Conservation (phyloP, 805 yeast species). For the Torulaspora indica region DNA sequence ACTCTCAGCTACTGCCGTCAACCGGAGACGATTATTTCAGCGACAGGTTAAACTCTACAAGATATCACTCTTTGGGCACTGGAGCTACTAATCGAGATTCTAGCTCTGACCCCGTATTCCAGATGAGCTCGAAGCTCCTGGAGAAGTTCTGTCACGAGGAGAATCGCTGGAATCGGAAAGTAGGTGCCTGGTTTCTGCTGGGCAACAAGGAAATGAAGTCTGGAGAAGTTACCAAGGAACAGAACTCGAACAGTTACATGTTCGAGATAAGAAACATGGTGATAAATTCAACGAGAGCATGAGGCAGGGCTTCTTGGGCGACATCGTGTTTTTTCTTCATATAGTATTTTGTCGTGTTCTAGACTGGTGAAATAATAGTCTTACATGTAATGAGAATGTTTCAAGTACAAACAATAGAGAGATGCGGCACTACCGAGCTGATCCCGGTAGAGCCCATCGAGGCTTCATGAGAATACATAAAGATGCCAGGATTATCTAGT, state of each 20-base stretch:
- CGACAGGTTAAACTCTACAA: constrained; percentile 20
- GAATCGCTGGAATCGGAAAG: constrained; percentile 33
- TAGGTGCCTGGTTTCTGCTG: constrained; percentile 32
- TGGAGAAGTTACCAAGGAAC: constrained; percentile 9
- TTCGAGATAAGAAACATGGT: constrained; percentile 37
- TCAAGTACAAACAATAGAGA: neutral
- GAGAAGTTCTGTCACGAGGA: constrained; percentile 35
- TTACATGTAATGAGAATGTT: constrained; percentile 1
- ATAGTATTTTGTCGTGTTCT: constrained; percentile 1
- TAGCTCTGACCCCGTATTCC: constrained; percentile 15
- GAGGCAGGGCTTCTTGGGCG: neutral
- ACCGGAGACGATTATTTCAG: constrained; percentile 5
- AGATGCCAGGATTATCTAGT: neutral
- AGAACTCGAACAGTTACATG: constrained; percentile 28
- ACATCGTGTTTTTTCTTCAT: neutral
- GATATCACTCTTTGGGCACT: constrained; percentile 24
- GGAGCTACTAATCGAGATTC: constrained; percentile 10
- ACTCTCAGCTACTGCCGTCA: constrained; percentile 23
- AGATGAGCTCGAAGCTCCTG: constrained; percentile 20
- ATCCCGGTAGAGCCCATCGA: neutral
- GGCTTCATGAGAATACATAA: neutral
- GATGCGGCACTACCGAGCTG: neutral
- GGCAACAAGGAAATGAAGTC: constrained; percentile 14
- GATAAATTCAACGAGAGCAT: constrained; percentile 30
- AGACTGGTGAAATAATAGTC: constrained; percentile 1